phyloP scores from a whole-genome alignment of 2,329 filamentous ascomycete genomes.

The Colletotrichum camelliae region DNA sequence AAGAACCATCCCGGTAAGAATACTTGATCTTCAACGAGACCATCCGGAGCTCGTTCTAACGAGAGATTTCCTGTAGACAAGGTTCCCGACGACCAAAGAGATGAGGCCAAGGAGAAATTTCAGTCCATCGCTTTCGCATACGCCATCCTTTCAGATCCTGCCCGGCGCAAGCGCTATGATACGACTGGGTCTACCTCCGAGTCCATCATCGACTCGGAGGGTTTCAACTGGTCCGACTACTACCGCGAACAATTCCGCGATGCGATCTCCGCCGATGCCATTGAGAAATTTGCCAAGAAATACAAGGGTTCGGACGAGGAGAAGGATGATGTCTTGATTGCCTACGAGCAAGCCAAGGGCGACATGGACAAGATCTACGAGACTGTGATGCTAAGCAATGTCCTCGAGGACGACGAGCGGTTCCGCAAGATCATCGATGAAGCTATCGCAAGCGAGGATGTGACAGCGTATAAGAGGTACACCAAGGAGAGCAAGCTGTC shows the following conservation, averaged over 20 bases:
- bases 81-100: constrained; percentile 69
- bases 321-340: constrained; percentile 74
- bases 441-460: constrained; percentile 74
- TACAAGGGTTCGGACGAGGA: constrained; percentile 93
- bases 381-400: constrained; percentile 84
- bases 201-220: constrained; percentile 75
- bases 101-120: constrained; percentile 79
- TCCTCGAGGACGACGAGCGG: constrained; percentile 82
- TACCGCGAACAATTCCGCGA: constrained; percentile 85
- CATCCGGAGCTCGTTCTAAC: not conserved
- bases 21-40: not conserved
- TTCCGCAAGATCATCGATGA: constrained; percentile 82
- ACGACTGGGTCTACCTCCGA: constrained; percentile 88
- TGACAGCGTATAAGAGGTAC: constrained; percentile 72
- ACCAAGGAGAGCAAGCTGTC: constrained; percentile 74
- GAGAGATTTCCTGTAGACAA: constrained; percentile 65
- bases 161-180: constrained; percentile 86
- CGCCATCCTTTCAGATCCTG: constrained; percentile 84
- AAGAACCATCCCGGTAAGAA: constrained; percentile 81
- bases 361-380: constrained; percentile 81
- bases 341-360: constrained; percentile 77
- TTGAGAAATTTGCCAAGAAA: constrained; percentile 74
- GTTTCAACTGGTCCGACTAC: constrained; percentile 90
- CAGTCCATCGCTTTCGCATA: constrained; percentile 94
- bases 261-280: constrained; percentile 74